A percentile compares a stretch with the other conserved stretches of the same genome.
phyloP scores from a whole-genome alignment of 106 monocot genomes.

The Acorus calamus region DNA sequence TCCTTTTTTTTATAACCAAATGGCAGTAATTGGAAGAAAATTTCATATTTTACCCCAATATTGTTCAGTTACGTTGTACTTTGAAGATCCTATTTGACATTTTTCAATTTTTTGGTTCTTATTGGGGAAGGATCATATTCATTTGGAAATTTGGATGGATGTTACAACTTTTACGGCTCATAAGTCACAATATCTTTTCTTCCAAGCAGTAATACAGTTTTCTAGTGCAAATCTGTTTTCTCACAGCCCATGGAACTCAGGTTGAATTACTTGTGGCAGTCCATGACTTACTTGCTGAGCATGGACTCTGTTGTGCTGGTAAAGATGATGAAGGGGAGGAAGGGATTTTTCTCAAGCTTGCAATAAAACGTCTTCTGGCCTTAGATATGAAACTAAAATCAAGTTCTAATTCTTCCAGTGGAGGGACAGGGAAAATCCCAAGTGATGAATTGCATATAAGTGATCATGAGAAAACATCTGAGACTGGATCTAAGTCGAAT shows the following conservation, averaged over 20 bases:
- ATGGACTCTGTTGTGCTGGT: slow-evolving; percentile 97
- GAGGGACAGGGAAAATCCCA: slow-evolving; percentile 17
- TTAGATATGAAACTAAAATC: slow-evolving; percentile 81
- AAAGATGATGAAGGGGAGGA: slow-evolving; percentile 74
- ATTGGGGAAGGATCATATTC: too few relatives aligned
- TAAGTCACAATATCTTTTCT: too few relatives aligned
- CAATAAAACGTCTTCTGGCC: slow-evolving; percentile 90
- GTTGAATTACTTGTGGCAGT: slow-evolving; percentile 80
- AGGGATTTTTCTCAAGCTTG: slow-evolving; percentile 85
- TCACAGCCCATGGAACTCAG: slow-evolving; percentile 13
- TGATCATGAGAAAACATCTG: slow-evolving; percentile 1
- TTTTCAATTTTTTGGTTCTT: too few relatives aligned
- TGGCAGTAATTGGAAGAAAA: too few relatives aligned
- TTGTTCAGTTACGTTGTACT: too few relatives aligned
- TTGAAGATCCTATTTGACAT: too few relatives aligned
- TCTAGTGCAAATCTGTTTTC: not conserved
- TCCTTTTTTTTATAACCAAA: too few relatives aligned
- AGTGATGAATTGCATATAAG: slow-evolving; percentile 6
- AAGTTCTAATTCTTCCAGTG: slow-evolving; percentile 13
- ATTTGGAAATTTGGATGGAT: too few relatives aligned
- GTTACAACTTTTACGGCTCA: too few relatives aligned
- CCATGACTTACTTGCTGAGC: slow-evolving; percentile 92
- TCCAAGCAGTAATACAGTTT: too few relatives aligned
- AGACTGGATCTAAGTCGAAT: slow-evolving; percentile 7
- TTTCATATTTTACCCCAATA: too few relatives aligned